phyloP scores from a whole-genome alignment of 108 stramenopile species.

The Nitzschia palea region DNA sequence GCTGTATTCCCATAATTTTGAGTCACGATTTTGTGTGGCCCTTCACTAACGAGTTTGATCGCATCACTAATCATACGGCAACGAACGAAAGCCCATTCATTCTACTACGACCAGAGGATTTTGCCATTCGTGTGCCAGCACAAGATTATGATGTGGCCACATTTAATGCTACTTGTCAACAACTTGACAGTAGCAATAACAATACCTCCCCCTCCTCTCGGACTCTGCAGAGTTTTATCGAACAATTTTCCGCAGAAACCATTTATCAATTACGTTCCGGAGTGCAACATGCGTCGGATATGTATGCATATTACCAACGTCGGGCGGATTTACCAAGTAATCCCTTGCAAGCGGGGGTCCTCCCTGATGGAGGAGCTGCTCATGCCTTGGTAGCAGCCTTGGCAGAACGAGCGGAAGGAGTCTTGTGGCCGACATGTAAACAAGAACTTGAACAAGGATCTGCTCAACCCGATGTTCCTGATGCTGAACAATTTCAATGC shows the following conservation, averaged over 20 bases:
- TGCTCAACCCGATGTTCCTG: not conserved
- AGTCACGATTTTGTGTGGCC: constrained; percentile 52
- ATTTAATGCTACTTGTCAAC: constrained; percentile 19
- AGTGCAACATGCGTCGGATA: constrained; percentile 11
- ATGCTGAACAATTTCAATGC: not conserved
- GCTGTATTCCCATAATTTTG: constrained; percentile 56
- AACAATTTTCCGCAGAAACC: constrained; percentile 17
- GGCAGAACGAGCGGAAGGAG: constrained; percentile 25
- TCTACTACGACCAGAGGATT: constrained; percentile 14
- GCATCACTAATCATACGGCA: not conserved
- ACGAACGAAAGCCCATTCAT: not conserved
- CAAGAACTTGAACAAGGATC: constrained; percentile 9
- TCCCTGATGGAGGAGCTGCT: constrained; percentile 43
- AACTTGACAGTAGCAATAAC: not conserved
- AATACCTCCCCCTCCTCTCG: not conserved
- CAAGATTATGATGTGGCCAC: constrained; percentile 10
- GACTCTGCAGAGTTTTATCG: constrained; percentile 3
- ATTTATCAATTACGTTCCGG: constrained; percentile 29
- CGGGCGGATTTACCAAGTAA: constrained; percentile 28
- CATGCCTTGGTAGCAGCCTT: constrained; percentile 26
- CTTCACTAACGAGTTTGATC: constrained; percentile 28
- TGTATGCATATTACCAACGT: constrained; percentile 32
- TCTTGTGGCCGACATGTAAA: constrained; percentile 28
- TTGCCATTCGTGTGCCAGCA: constrained; percentile 22
- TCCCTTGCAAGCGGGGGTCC: constrained; percentile 28